These are phyloP conservation scores for Colletotrichum higginsianum DNA, from an alignment of 2,329 filamentous ascomycete species.

Conservation along the genomic window DNA sequence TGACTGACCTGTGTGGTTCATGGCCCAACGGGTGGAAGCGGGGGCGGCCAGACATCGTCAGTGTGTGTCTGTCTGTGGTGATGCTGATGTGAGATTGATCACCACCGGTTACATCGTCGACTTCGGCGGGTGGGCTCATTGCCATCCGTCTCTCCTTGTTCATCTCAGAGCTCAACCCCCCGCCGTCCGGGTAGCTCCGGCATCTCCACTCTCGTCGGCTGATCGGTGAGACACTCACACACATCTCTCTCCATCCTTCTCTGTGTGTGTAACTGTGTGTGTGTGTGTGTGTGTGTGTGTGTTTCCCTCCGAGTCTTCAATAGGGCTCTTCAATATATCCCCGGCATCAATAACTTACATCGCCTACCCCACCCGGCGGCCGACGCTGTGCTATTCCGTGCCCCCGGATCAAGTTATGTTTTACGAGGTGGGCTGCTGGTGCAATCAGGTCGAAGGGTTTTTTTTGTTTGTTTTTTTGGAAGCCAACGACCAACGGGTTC, in stretches of 20 bases:
- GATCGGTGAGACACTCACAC: neutral
- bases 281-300: no score
- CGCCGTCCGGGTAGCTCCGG: neutral
- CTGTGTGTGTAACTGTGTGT: no score
- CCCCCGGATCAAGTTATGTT: slow-evolving; percentile 6
- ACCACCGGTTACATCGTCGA: no score
- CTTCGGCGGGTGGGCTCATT: no score
- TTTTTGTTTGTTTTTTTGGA: neutral
- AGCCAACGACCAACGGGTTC: neutral
- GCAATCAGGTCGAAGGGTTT: slow-evolving; percentile 9
- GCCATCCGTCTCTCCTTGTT: no score
- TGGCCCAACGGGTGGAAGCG: neutral
- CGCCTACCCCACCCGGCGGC: slow-evolving; percentile 23
- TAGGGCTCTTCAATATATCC: neutral
- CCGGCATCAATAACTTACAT: neutral
- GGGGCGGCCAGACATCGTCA: neutral
- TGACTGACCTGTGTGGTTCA: neutral
- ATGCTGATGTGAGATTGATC: no score
- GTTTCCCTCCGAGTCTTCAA: no score
- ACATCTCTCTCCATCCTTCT: no score
- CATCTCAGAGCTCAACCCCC: neutral
- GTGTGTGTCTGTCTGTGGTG: neutral
- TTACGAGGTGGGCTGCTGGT: no score
- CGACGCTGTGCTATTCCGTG: slow-evolving; percentile 22
- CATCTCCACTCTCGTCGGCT: neutral